Evolutionary conservation across 2,329 filamentous ascomycete species (phyloP), one percentile per base, ranked within the genome.

Genomic region (Pestalotiopsis sp.): DNA sequence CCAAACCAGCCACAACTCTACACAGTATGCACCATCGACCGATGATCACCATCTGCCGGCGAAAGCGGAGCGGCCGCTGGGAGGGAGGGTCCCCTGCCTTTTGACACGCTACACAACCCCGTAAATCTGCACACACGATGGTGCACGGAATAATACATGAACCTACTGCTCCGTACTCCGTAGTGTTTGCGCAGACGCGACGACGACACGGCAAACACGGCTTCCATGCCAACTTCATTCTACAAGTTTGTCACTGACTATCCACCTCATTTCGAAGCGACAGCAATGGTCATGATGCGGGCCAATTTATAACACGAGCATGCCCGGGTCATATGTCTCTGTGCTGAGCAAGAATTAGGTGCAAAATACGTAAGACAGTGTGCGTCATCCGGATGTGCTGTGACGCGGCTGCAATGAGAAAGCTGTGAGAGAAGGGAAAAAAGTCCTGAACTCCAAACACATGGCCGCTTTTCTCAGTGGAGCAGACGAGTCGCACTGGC

Each of bases 41-140:
- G 60, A 20, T 48, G 60, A 63, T 63, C 60, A 10, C 60, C 35
- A 63, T 63, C 60, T 63, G 39, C 60, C 38, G 60, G 60, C 58
- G 58, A 61, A 38, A 61, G 58, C 35, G 58, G 58, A 61, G 58
- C 56, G 26, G 56, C 56, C 56, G 56, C 26, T 58, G 22, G 22
- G 13, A 14, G 56, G 13, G 17, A 44, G 40, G 39, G 40, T 17
- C 40, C 17, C 40, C 40, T 17, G 11, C 40, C 3, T 44, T 14
- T 44, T 14, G 40, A 13, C 17, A 44, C 40, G 17, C 44, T 52
- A 35, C 30, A 35, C 30, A 35, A 35, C 30, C 9, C 30, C 30
- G 30, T 35, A 35, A 35, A n/a, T 52, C 17, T n/a, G 17, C 20
- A 52, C 44, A 17, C 22, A 52, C 44, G 44, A n/a, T n/a, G 17